Percentiles rank a stretch among this genome's conserved stretches.
Evolutionary conservation across 1,284 basidiomycete genomes (phyloP).

Genomic region (Golubevia pallescens): DNA sequence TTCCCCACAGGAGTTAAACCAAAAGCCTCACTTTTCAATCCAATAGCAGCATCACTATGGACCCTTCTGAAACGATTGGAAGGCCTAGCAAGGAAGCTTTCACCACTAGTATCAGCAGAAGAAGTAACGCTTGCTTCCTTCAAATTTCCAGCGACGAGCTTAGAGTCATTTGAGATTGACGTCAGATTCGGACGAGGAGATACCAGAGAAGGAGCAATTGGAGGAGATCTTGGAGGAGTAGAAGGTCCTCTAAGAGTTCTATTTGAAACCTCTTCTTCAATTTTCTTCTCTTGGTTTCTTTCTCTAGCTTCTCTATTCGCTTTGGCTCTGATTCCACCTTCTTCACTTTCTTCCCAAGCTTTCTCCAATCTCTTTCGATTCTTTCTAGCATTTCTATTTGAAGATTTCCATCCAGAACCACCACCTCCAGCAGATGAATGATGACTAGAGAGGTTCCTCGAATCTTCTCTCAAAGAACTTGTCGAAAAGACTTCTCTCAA

Average conservation of each 20-base stretch:
- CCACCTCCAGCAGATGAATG: conserved; percentile 4
- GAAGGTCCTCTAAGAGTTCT: neutral
- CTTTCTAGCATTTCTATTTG: conserved; percentile 29
- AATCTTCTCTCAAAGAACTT: neutral
- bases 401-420: conserved; percentile 20
- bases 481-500: conserved; percentile 53
- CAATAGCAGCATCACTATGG: conserved; percentile 40
- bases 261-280: neutral
- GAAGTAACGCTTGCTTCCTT: neutral
- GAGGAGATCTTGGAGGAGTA: neutral
- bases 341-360: conserved; percentile 53
- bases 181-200: neutral
- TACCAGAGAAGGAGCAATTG: neutral
- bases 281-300: neutral
- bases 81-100: neutral
- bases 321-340: conserved; percentile 15
- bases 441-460: neutral
- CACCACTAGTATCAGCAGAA: neutral
- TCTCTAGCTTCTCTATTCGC: too few species aligned
- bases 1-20: conserved; percentile 11
- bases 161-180: neutral
- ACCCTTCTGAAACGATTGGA: conserved; percentile 20
- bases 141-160: neutral
- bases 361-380: conserved; percentile 38
- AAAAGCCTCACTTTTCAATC: conserved; percentile 17